phyloP scores from a whole-genome alignment of 257 asterid species.

The Fraxinus excelsior region DNA sequence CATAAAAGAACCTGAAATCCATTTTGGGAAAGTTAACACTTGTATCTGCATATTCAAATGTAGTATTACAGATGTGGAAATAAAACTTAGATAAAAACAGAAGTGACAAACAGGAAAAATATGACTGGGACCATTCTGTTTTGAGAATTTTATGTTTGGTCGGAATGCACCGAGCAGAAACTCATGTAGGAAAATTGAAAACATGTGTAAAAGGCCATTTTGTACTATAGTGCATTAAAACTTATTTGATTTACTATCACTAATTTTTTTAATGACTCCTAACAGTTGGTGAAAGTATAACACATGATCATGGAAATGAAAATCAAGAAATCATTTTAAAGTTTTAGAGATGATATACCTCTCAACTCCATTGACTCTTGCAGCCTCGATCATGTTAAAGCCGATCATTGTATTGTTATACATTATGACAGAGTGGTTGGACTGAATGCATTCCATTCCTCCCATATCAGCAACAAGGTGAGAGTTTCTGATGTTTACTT shows the following conservation, averaged over 20 bases:
- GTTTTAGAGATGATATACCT: conserved; percentile 47
- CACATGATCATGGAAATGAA: background rate
- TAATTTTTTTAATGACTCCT: too few species aligned
- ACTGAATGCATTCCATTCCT: conserved; percentile 92
- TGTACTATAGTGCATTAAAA: background rate
- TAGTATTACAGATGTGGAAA: background rate
- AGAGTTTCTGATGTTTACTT: too few species aligned
- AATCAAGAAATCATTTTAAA: background rate
- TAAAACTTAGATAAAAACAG: conserved; percentile 6
- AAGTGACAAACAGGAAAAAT: background rate
- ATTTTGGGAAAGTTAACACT: conserved; percentile 8
- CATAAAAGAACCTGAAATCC: conserved; percentile 72
- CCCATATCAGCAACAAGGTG: conserved; percentile 95
- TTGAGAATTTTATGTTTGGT: background rate
- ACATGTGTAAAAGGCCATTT: background rate
- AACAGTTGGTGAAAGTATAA: background rate
- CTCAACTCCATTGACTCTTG: conserved; percentile 68
- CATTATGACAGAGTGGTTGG: conserved; percentile 87
- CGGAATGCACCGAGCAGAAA: background rate
- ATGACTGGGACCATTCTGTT: background rate
- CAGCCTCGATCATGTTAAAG: conserved; percentile 87
- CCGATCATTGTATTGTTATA: conserved; percentile 89
- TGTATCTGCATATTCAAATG: background rate
- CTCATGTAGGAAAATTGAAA: background rate
- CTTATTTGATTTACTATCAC: background rate